These are phyloP conservation scores for Rhizopus microsporus DNA, from an alignment of 371 early-diverging fungal genomes.

Conservation along the genomic window DNA sequence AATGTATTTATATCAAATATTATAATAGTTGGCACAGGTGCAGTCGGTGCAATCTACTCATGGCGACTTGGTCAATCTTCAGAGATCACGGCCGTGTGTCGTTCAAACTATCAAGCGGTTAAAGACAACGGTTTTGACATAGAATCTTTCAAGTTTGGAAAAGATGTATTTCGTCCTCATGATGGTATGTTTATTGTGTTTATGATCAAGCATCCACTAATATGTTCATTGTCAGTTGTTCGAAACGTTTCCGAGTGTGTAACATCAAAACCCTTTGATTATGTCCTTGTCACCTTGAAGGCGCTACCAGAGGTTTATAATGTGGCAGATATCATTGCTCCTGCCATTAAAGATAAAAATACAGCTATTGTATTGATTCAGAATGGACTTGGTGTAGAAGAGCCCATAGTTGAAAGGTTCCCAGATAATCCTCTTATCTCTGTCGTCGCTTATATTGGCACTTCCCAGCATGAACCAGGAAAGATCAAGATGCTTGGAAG, in stretches of 20 bases:
- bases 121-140: conserved; percentile 66
- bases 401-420: conserved; percentile 59
- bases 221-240: conserved; percentile 35
- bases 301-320: conserved; percentile 67
- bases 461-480: conserved; percentile 65
- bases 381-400: conserved; percentile 85
- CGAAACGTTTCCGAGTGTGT: conserved; percentile 54
- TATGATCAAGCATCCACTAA: too few relatives aligned
- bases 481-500: conserved; percentile 51
- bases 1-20: neutral
- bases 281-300: conserved; percentile 76
- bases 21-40: conserved; percentile 77
- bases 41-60: conserved; percentile 75
- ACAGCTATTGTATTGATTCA: conserved; percentile 81
- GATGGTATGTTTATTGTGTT: conserved; percentile 37
- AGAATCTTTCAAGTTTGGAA: conserved; percentile 63
- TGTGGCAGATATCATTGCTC: conserved; percentile 63
- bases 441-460: conserved; percentile 75
- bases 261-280: conserved; percentile 59
- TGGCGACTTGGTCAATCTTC: conserved; percentile 68
- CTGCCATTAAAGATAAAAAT: conserved; percentile 54
- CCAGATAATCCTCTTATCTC: conserved; percentile 72
- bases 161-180: conserved; percentile 63
- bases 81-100: conserved; percentile 75
- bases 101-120: conserved; percentile 77